A percentile compares a stretch with the other conserved stretches of the same genome.
phyloP scores from a whole-genome alignment of 345 rosid genomes.

The Lenwebbia sp. region DNA sequence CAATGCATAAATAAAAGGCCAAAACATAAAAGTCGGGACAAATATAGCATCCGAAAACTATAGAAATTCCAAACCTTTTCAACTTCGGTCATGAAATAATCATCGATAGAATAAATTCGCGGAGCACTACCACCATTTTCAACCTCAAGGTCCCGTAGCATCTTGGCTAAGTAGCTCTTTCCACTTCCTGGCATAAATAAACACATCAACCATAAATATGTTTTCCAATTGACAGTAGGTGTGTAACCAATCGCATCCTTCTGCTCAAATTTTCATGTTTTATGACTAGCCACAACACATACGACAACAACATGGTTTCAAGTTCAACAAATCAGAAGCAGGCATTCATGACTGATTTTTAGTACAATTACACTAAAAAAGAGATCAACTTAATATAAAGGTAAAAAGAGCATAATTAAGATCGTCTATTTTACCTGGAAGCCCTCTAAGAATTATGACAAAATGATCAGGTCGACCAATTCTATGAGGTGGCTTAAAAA shows the following conservation, averaged over 20 bases:
- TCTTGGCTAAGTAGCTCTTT: slow-evolving; percentile 89
- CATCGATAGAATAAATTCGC: slow-evolving; percentile 97
- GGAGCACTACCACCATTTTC: slow-evolving; percentile 84
- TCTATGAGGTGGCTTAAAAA: slow-evolving; percentile 65
- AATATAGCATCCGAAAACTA: background rate
- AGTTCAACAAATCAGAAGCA: background rate
- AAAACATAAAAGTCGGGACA: background rate
- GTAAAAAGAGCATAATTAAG: background rate
- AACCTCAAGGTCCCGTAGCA: slow-evolving; percentile 82
- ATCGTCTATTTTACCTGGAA: slow-evolving; percentile 46
- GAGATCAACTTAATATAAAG: background rate
- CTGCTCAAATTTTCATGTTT: background rate
- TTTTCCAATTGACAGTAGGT: background rate
- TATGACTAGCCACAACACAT: background rate
- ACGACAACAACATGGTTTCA: background rate
- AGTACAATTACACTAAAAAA: background rate
- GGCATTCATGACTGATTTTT: background rate
- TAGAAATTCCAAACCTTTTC: slow-evolving; percentile 50
- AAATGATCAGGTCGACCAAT: slow-evolving; percentile 71
- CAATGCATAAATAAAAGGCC: background rate
- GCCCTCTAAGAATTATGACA: slow-evolving; percentile 84
- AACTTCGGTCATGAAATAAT: slow-evolving; percentile 96
- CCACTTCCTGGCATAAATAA: slow-evolving; percentile 57
- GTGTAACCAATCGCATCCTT: background rate
- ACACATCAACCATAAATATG: background rate